These are phyloP conservation scores for Marasmius fiardii DNA, from an alignment of 1,284 basidiomycete species.

Conservation along the genomic window DNA sequence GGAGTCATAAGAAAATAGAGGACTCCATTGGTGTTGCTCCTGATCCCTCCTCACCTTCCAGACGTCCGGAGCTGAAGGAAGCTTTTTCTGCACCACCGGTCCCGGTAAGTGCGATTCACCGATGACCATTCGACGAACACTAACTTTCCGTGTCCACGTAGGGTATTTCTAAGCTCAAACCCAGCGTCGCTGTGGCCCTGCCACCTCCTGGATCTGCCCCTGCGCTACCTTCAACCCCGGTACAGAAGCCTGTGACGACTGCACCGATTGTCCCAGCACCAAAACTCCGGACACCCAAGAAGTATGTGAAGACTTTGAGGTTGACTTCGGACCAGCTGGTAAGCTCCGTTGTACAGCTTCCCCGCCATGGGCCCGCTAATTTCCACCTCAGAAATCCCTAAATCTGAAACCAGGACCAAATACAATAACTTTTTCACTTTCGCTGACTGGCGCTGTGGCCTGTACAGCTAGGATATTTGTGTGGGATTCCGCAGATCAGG, in stretches of 20 bases:
- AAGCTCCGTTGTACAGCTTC: background rate
- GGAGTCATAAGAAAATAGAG: conserved; percentile 40
- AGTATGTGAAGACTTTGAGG: conserved; percentile 92
- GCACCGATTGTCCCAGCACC: conserved; percentile 14
- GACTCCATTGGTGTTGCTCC: background rate
- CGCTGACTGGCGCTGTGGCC: conserved; percentile 82
- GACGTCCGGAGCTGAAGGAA: conserved; percentile 27
- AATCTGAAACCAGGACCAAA: conserved; percentile 89
- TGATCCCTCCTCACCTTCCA: conserved; percentile 8
- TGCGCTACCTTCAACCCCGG: conserved; percentile 33
- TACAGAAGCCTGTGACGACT: conserved; percentile 22
- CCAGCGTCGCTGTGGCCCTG: conserved; percentile 16
- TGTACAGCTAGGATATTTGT: conserved; percentile 95
- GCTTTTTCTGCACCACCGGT: conserved; percentile 24
- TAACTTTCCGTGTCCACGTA: background rate
- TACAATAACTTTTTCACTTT: conserved; percentile 91
- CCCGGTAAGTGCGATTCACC: background rate
- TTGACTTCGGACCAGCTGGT: conserved; percentile 36
- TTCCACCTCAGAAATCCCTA: conserved; percentile 67
- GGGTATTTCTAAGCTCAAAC: background rate
- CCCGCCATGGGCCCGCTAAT: background rate
- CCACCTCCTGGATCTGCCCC: conserved; percentile 32
- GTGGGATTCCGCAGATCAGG: conserved; percentile 88
- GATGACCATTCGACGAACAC: background rate
- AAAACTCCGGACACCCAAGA: conserved; percentile 21